Conservation (phyloP, 2,329 filamentous ascomycete species). For the Myriosclerotinia curreyana region DNA sequence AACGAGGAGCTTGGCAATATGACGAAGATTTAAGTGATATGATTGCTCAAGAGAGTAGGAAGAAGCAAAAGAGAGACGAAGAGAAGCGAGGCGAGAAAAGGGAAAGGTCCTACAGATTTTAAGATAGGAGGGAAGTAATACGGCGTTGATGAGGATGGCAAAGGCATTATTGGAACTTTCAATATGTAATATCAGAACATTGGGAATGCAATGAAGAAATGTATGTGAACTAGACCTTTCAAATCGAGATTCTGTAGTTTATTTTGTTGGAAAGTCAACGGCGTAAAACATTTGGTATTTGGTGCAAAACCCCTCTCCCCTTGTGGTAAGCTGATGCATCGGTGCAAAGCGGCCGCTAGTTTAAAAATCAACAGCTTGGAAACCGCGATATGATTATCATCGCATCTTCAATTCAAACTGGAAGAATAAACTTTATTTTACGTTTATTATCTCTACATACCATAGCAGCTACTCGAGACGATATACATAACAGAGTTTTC, state of each 20-base stretch:
- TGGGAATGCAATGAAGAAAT: background rate
- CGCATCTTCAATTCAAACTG: constrained; percentile 11
- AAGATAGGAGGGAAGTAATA: constrained; percentile 15
- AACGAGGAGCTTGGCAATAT: constrained; percentile 60
- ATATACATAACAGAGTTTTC: background rate
- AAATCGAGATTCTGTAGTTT: background rate
- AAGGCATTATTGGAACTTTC: constrained; percentile 13
- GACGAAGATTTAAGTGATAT: constrained; percentile 93
- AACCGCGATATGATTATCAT: constrained; percentile 11
- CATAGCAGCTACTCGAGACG: constrained; percentile 4
- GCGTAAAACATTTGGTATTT: background rate
- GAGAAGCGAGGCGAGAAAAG: constrained; percentile 66
- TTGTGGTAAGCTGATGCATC: background rate
- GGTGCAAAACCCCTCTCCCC: background rate
- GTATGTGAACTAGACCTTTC: background rate
- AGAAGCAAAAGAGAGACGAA: constrained; percentile 83
- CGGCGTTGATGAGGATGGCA: constrained; percentile 13
- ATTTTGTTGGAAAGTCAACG: background rate
- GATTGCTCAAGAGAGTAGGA: constrained; percentile 90
- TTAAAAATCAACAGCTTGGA: background rate
- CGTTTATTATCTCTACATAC: background rate
- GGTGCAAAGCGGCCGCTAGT: constrained; percentile 16
- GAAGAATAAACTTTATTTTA: background rate
- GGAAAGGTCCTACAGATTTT: constrained; percentile 38
- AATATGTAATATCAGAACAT: constrained; percentile 21